phyloP scores from a whole-genome alignment of 2,329 filamentous ascomycete species.

The Tolypocladium sp. region DNA sequence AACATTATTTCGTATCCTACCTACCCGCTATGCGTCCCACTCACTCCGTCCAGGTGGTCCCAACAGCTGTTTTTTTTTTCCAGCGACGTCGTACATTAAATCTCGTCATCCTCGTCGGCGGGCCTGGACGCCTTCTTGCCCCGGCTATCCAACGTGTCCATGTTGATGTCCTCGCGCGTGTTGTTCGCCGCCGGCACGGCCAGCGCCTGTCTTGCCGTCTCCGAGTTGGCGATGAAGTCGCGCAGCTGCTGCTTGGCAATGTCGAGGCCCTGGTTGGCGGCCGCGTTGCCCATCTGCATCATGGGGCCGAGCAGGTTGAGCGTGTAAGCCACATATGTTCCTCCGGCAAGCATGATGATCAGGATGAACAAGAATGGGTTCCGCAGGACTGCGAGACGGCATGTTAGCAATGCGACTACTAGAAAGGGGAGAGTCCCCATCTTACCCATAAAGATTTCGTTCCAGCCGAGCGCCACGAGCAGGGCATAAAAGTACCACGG shows the following conservation, averaged over 20 bases:
- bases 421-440: constrained; percentile 3
- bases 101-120: constrained; percentile 52
- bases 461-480: constrained; percentile 91
- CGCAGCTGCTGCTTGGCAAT: constrained; percentile 87
- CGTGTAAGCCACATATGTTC: constrained; percentile 81
- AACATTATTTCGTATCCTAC: constrained; percentile 10
- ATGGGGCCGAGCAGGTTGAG: constrained; percentile 96
- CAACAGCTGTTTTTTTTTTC: not conserved
- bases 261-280: constrained; percentile 74
- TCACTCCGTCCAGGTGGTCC: not conserved
- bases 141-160: constrained; percentile 51
- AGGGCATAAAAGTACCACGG: constrained; percentile 91
- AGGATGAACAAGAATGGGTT: constrained; percentile 92
- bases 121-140: constrained; percentile 38
- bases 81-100: constrained; percentile 22
- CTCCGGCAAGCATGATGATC: constrained; percentile 65
- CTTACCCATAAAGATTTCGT: constrained; percentile 90
- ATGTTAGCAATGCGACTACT: not conserved
- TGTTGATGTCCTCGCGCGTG: constrained; percentile 37
- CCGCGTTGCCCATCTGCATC: constrained; percentile 88
- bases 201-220: constrained; percentile 75
- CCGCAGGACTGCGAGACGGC: constrained; percentile 58
- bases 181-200: constrained; percentile 53
- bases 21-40: constrained; percentile 1
- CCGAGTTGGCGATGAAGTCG: constrained; percentile 82